Evolutionary conservation across 2,329 filamentous ascomycete species (phyloP).

Genomic region (Zymoseptoria tritici): DNA sequence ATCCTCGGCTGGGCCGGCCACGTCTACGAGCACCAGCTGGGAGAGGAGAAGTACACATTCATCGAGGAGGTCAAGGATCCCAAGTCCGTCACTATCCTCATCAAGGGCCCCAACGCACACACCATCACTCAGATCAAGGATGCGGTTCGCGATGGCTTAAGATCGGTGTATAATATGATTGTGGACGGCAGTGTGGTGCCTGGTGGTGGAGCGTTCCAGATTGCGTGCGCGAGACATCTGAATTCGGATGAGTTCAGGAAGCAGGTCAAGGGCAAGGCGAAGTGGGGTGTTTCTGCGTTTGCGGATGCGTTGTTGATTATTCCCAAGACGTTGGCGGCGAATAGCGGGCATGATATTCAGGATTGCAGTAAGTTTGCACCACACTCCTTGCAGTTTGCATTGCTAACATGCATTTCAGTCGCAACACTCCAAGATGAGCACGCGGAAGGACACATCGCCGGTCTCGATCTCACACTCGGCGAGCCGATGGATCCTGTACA

Average conservation of each 20-base stretch:
- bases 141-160: slow-evolving; percentile 86
- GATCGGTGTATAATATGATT: slow-evolving; percentile 98
- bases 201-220: slow-evolving; percentile 90
- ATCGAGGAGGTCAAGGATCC: slow-evolving; percentile 97
- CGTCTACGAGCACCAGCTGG: slow-evolving; percentile 94
- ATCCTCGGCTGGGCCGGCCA: slow-evolving; percentile 91
- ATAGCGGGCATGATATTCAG: slow-evolving; percentile 93
- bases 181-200: slow-evolving; percentile 95
- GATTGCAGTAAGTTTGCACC: slow-evolving; percentile 86
- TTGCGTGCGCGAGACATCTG: slow-evolving; percentile 81
- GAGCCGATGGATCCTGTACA: slow-evolving; percentile 92
- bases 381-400: no score
- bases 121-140: slow-evolving; percentile 96
- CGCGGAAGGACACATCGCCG: slow-evolving; percentile 74
- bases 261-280: slow-evolving; percentile 94
- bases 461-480: slow-evolving; percentile 77
- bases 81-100: slow-evolving; percentile 93
- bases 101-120: slow-evolving; percentile 96
- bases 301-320: slow-evolving; percentile 91
- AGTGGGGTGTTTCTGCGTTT: slow-evolving; percentile 91
- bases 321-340: slow-evolving; percentile 93
- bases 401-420: slow-evolving; percentile 48
- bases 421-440: slow-evolving; percentile 81
- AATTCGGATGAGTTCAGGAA: slow-evolving; percentile 80
- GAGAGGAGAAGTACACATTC: slow-evolving; percentile 99